Evolutionary conservation across 495 filamentous ascomycete species (phyloP), one percentile per base, ranked within the genome.

Genomic region (Diplogelasinospora grovesii): DNA sequence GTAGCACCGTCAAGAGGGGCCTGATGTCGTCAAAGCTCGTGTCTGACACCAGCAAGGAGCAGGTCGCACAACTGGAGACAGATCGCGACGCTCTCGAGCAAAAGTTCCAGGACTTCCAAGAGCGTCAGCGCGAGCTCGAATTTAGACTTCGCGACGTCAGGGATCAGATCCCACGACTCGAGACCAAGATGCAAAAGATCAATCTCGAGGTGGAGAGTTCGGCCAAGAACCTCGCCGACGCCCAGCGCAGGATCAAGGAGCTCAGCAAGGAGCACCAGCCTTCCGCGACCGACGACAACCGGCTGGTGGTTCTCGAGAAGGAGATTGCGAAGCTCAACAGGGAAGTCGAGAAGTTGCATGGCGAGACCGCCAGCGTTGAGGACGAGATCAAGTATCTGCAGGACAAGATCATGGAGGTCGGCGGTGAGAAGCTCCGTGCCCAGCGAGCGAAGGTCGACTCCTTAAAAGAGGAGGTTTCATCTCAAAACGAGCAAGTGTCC

Each of bases 401-500:
- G 59, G 82, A 86, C 69, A 93, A 92, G 69, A 97, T 98, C 52
- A 96, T 97, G 90, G 83, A 95, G 63, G 81, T 93, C 39, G 92
- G 92, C 45, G 92, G 92, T 65, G 89, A 96, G 30, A 83, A 85
- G 57, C 79, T 98, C 8, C 80, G 92, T 31, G 76, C 81, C 18
- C 90, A 97, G 56, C 90, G 92, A 52, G 82, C 85, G 22, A 95
- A 85, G 64, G 89, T 98, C n/a, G 92, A 97, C 61, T 79, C 83
- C 18, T 64, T 89, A 36, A 92, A 89, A 58, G 85, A 90, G 56
- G 85, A 94, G 57, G 85, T 95, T 40, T 71, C 82, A 40, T 75
- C 82, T 11, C 68, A 93, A 22, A 79, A 80, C 38, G 89, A 96
- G 45, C 78, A 86, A 39, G 78, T 87, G 4, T 90, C 86, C 0